Evolutionary conservation across 306 rosid genomes (phyloP).

Genomic region (Cicer chorassanicum): DNA sequence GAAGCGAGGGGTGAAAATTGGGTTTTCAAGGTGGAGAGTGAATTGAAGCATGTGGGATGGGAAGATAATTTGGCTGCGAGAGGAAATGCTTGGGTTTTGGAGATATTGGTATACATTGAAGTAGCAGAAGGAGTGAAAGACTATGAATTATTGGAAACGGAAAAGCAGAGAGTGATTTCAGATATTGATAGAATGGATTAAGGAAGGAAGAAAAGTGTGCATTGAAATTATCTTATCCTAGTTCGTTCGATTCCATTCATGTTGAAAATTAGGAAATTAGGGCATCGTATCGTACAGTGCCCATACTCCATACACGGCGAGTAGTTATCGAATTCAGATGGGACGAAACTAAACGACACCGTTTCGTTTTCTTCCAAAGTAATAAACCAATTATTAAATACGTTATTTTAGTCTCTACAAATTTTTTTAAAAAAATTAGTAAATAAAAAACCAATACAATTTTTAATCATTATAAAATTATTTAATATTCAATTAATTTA

Average conservation of each 20-base stretch:
- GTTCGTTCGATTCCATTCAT: neutral
- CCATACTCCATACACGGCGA: neutral
- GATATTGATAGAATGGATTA: neutral
- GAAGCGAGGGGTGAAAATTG: slow-evolving; percentile 51
- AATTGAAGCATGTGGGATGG: slow-evolving; percentile 59
- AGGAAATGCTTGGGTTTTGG: slow-evolving; percentile 67
- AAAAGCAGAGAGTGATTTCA: slow-evolving; percentile 25
- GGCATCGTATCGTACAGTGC: neutral
- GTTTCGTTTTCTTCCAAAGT: neutral
- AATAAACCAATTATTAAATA: too few relatives aligned
- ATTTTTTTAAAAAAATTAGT: too few relatives aligned
- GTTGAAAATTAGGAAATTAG: slow-evolving; percentile 31
- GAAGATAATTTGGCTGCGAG: slow-evolving; percentile 62
- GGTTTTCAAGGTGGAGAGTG: slow-evolving; percentile 45
- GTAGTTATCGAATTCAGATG: neutral
- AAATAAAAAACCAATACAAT: too few relatives aligned
- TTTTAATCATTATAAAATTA: too few relatives aligned
- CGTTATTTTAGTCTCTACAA: too few relatives aligned
- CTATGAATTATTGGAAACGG: slow-evolving; percentile 6
- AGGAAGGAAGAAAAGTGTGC: neutral
- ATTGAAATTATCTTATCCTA: slow-evolving; percentile 44
- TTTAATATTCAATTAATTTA: too few relatives aligned
- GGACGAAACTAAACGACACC: neutral
- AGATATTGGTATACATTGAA: slow-evolving; percentile 60
- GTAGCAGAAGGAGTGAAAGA: slow-evolving; percentile 32